phyloP scores from a whole-genome alignment of 352 stramenopile genomes.

The Pythium monospermum region DNA sequence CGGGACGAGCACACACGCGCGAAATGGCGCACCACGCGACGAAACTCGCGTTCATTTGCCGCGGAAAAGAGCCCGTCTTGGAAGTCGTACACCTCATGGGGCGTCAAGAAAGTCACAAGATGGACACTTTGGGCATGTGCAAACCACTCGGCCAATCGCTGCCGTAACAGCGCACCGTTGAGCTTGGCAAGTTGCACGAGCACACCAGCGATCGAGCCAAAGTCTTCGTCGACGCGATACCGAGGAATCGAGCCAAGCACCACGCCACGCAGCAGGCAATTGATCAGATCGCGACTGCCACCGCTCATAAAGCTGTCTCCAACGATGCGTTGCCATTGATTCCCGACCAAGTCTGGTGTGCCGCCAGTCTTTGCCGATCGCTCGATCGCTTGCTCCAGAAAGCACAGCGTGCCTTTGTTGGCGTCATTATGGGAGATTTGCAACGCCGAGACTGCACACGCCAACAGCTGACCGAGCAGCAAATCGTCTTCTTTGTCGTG shows the following conservation, averaged over 20 bases:
- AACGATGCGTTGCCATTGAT: constrained; percentile 20
- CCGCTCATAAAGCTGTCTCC: constrained; percentile 20
- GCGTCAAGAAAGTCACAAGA: constrained; percentile 49
- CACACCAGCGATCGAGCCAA: constrained; percentile 68
- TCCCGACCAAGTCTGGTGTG: constrained; percentile 12
- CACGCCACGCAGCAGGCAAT: constrained; percentile 53
- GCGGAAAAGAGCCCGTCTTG: constrained; percentile 61
- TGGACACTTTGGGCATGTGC: constrained; percentile 36
- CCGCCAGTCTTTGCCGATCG: constrained; percentile 19
- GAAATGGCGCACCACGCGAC: constrained; percentile 72
- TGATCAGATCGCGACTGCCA: constrained; percentile 42
- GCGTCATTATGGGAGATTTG: constrained; percentile 91
- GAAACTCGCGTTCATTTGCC: constrained; percentile 62
- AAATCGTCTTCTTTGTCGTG: constrained; percentile 10
- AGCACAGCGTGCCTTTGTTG: constrained; percentile 92
- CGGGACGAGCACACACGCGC: constrained; percentile 74
- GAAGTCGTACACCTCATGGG: constrained; percentile 57
- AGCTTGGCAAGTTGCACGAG: constrained; percentile 68
- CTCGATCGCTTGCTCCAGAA: constrained; percentile 71
- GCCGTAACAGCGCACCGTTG: constrained; percentile 46
- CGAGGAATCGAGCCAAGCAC: constrained; percentile 55
- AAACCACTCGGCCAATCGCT: constrained; percentile 68
- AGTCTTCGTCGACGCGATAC: constrained; percentile 73
- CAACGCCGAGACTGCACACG: constrained; percentile 84
- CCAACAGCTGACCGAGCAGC: constrained; percentile 77